Percentiles rank a stretch among this genome's conserved stretches.
These are phyloP conservation scores for Corylus americana DNA, from an alignment of 306 rosid genomes.

Conservation along the genomic window DNA sequence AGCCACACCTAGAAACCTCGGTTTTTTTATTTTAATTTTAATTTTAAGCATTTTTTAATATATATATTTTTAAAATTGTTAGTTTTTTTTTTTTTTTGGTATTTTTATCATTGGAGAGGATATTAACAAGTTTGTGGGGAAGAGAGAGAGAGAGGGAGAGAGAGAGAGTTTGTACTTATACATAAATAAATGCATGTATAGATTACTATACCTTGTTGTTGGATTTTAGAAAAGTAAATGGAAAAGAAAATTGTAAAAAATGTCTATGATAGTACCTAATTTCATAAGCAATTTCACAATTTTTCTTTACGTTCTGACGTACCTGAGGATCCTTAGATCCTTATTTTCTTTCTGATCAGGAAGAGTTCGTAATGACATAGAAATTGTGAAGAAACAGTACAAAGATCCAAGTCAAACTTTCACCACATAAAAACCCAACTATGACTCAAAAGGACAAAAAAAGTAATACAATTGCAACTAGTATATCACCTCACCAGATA, in stretches of 20 bases:
- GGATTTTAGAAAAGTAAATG: neutral
- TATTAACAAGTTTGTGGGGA: too few relatives aligned
- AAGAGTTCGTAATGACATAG: neutral
- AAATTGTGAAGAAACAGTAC: neutral
- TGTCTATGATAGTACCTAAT: neutral
- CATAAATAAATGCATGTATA: too few relatives aligned
- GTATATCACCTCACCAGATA: neutral
- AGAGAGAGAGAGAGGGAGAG: too few relatives aligned
- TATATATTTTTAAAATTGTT: too few relatives aligned
- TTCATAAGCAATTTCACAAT: neutral
- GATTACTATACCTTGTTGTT: neutral
- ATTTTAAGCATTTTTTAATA: too few relatives aligned
- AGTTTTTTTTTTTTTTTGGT: too few relatives aligned
- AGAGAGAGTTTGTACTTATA: too few relatives aligned
- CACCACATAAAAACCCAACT: neutral
- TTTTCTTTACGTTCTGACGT: neutral
- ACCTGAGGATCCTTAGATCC: constrained; percentile 1
- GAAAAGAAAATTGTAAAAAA: neutral
- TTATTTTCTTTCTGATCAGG: neutral
- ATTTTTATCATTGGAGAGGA: too few relatives aligned
- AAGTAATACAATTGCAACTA: neutral
- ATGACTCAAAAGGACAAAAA: neutral
- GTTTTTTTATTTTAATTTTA: too few relatives aligned
- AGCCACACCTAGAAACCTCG: too few relatives aligned
- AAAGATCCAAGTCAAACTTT: neutral